These are phyloP conservation scores for Sporothrix humicola DNA, from an alignment of 2,329 filamentous ascomycete species.

Conservation along the genomic window DNA sequence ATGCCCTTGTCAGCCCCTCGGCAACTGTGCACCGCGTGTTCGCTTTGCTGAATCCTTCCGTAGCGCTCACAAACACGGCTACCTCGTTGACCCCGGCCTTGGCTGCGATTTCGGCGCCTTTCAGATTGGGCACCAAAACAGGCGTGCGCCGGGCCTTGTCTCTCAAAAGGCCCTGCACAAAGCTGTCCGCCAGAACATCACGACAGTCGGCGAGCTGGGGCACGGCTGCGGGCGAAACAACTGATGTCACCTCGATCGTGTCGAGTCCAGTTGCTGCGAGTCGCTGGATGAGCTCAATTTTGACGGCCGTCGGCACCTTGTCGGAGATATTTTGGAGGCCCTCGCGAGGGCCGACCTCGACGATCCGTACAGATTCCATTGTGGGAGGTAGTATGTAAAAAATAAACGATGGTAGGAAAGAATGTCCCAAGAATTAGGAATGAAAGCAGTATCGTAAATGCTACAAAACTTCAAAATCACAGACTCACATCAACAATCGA, in stretches of 20 bases:
- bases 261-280: constrained; percentile 71
- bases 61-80: constrained; percentile 72
- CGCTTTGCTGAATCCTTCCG: constrained; percentile 77
- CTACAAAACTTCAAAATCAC: neutral
- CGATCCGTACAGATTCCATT: constrained; percentile 52
- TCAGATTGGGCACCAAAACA: constrained; percentile 78
- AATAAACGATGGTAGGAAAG: neutral
- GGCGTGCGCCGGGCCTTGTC: constrained; percentile 49
- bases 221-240: constrained; percentile 83
- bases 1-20: constrained; percentile 73
- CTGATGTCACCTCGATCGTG: constrained; percentile 80
- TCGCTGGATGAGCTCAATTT: constrained; percentile 75
- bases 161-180: constrained; percentile 56
- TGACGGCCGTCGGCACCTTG: constrained; percentile 71
- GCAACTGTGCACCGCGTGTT: constrained; percentile 83
- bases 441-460: neutral
- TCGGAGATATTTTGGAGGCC: constrained; percentile 86
- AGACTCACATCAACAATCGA: neutral
- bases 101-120: constrained; percentile 69
- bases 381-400: neutral
- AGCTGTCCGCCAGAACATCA: constrained; percentile 70
- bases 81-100: constrained; percentile 46
- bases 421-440: neutral
- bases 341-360: constrained; percentile 84
- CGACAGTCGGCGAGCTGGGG: constrained; percentile 85